Percentiles rank a stretch among this genome's conserved stretches.
These are phyloP conservation scores for Ogataea pilisensis DNA, from an alignment of 805 yeast genomes.

Conservation along the genomic window DNA sequence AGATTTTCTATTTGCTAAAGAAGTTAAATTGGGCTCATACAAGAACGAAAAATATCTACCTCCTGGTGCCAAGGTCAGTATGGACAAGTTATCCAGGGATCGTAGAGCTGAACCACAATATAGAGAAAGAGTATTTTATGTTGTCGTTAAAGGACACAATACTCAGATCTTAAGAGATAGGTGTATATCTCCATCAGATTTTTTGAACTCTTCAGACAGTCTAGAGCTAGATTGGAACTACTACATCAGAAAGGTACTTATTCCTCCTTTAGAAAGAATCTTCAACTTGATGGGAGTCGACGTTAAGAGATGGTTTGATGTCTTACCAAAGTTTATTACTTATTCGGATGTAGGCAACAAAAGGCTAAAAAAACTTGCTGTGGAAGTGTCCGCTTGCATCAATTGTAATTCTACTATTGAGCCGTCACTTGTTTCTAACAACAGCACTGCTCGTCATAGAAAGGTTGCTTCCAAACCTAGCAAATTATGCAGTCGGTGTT, in stretches of 20 bases:
- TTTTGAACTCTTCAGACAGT: conserved; percentile 37
- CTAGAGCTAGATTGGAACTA: conserved; percentile 72
- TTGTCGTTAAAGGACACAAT: conserved; percentile 55
- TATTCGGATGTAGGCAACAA: conserved; percentile 11
- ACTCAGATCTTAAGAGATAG: conserved; percentile 70
- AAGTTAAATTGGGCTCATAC: conserved; percentile 80
- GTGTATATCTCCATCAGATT: conserved; percentile 73
- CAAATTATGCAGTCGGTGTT: conserved; percentile 35
- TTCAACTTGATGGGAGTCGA: conserved; percentile 83
- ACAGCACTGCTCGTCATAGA: background rate
- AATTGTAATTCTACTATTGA: conserved; percentile 22
- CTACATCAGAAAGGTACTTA: conserved; percentile 75
- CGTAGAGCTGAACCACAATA: conserved; percentile 80
- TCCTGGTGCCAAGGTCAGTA: conserved; percentile 87
- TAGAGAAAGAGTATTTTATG: conserved; percentile 81
- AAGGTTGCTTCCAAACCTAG: conserved; percentile 1
- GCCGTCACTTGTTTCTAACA: background rate
- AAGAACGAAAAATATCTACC: conserved; percentile 71
- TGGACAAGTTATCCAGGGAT: conserved; percentile 57
- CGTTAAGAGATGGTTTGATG: conserved; percentile 68
- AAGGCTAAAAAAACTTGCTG: conserved; percentile 14
- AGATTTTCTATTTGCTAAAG: conserved; percentile 90
- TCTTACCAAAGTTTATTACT: conserved; percentile 46
- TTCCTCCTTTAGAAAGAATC: conserved; percentile 86
- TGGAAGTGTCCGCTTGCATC: conserved; percentile 28